Conservation (phyloP, 331 rosid genomes). For the Pyracantha coccinea region DNA sequence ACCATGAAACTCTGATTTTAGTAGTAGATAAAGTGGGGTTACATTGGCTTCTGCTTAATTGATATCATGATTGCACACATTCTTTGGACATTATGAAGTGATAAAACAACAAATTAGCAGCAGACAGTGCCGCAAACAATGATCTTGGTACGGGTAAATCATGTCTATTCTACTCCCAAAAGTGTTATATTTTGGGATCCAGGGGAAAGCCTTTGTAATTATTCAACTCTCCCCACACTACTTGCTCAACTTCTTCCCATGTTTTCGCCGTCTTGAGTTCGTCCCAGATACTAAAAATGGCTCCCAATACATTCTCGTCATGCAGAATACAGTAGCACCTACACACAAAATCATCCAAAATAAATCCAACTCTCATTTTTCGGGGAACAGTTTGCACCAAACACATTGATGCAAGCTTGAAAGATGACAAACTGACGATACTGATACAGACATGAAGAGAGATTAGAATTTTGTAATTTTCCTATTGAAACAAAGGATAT, state of each 20-base stretch:
- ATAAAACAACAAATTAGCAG: background rate
- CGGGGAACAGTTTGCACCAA: background rate
- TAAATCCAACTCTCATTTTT: background rate
- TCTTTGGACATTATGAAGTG: background rate
- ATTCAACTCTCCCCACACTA: constrained; percentile 77
- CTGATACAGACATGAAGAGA: background rate
- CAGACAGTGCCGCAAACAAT: background rate
- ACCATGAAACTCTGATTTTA: too few species aligned
- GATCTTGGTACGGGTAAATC: background rate
- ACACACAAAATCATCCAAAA: constrained; percentile 1
- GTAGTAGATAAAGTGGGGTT: too few species aligned
- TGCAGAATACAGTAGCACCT: constrained; percentile 95
- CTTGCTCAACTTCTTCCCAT: constrained; percentile 88
- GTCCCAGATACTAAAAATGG: constrained; percentile 69
- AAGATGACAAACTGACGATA: background rate
- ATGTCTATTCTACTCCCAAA: background rate
- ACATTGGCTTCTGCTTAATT: background rate
- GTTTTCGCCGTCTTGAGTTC: constrained; percentile 61
- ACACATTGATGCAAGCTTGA: background rate
- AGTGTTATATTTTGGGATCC: constrained; percentile 3
- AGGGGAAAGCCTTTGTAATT: constrained; percentile 57
- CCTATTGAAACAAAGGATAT: background rate
- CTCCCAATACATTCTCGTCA: constrained; percentile 78
- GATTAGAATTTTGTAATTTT: background rate
- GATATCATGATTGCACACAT: too few species aligned